Percentiles rank a stretch among this genome's conserved stretches.
phyloP scores from a whole-genome alignment of 257 asterid genomes.

The Fraxinus excelsior region DNA sequence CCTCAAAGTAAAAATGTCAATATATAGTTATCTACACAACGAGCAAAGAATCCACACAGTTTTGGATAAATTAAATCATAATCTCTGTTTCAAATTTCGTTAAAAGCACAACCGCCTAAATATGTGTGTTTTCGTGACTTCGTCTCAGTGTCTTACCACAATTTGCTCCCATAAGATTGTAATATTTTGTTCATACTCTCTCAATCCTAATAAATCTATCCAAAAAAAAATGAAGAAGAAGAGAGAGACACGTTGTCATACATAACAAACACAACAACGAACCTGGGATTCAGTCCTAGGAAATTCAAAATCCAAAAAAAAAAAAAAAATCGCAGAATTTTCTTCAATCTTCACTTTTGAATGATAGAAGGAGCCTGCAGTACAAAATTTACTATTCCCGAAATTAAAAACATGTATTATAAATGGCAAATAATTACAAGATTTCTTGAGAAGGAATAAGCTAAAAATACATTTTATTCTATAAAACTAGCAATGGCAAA shows the following conservation, averaged over 20 bases:
- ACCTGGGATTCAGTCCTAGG: constrained; percentile 33
- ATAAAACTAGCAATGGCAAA: constrained; percentile 10
- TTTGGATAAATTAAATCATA: not conserved
- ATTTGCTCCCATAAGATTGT: not conserved
- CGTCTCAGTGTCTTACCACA: not conserved
- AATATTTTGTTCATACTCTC: not conserved
- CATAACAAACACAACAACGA: constrained; percentile 12
- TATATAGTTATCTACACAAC: not conserved
- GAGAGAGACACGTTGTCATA: not conserved
- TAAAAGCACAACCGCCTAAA: not conserved
- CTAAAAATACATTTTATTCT: constrained; percentile 4
- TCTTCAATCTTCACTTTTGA: constrained; percentile 17
- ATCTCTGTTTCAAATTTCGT: not conserved
- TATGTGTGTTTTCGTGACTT: not conserved
- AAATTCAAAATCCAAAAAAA: constrained; percentile 20
- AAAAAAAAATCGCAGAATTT: not conserved
- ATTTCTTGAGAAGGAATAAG: not conserved
- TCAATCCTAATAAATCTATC: not conserved
- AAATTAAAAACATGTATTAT: not conserved
- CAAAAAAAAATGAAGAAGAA: too few species aligned
- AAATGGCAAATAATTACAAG: not conserved
- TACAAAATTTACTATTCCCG: constrained; percentile 2
- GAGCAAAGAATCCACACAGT: not conserved
- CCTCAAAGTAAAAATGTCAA: not conserved
- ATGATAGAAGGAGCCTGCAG: constrained; percentile 28